phyloP scores from a whole-genome alignment of 768 basidiomycete genomes.

The Macrolepiota dolichaula region DNA sequence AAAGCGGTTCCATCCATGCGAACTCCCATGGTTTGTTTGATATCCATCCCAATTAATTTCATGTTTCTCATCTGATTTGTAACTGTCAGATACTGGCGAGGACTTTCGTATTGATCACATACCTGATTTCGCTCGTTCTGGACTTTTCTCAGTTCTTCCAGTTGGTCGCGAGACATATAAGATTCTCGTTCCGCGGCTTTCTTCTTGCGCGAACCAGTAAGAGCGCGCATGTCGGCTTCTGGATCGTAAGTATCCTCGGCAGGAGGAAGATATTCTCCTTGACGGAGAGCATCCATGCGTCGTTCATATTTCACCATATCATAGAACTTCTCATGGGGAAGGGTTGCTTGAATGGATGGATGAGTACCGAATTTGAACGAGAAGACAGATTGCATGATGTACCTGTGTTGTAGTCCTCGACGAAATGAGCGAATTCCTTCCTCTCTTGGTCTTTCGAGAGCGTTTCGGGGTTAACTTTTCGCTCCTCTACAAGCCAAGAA shows the following conservation, averaged over 20 bases:
- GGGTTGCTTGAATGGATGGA: conserved; percentile 54
- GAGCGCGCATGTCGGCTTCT: conserved; percentile 78
- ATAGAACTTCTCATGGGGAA: conserved; percentile 95
- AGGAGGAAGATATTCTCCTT: conserved; percentile 80
- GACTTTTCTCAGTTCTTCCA: conserved; percentile 76
- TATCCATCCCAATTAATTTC: conserved; percentile 86
- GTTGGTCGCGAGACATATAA: conserved; percentile 74
- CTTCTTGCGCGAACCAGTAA: conserved; percentile 69
- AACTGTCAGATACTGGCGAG: not conserved
- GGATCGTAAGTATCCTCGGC: conserved; percentile 75
- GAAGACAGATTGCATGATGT: conserved; percentile 11
- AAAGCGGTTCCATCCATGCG: conserved; percentile 68
- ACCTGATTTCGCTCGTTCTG: conserved; percentile 87
- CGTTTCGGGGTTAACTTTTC: conserved; percentile 87
- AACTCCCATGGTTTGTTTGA: conserved; percentile 82
- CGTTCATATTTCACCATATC: conserved; percentile 82
- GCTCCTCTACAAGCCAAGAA: conserved; percentile 91
- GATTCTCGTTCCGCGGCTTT: conserved; percentile 63
- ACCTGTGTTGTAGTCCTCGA: conserved; percentile 86
- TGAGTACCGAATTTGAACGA: not conserved
- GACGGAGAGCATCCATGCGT: conserved; percentile 79
- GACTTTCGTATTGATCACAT: conserved; percentile 15
- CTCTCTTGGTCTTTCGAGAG: conserved; percentile 80
- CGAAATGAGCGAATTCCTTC: conserved; percentile 80
- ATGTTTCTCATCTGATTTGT: conserved; percentile 65